These are phyloP conservation scores for Hyparrhenia diplandra DNA, from an alignment of 176 grass and related monocot genomes.

Conservation along the genomic window DNA sequence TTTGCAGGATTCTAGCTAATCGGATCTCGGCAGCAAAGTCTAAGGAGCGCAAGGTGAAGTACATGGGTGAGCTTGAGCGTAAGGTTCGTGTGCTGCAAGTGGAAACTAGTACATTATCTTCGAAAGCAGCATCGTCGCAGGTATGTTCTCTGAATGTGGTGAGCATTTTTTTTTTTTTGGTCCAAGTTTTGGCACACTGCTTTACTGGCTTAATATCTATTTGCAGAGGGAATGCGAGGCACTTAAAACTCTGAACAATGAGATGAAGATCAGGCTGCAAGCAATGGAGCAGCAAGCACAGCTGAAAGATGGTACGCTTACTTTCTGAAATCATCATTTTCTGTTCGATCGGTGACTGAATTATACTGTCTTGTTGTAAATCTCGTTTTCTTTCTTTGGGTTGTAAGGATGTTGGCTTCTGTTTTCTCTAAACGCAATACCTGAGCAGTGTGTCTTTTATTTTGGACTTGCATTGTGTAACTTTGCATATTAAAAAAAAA, in stretches of 20 bases:
- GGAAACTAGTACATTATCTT: slow-evolving; percentile 54
- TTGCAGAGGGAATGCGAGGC: slow-evolving; percentile 45
- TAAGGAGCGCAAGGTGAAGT: slow-evolving; percentile 81
- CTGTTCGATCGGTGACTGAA: not conserved
- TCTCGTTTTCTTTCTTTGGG: not conserved
- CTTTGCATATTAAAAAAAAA: not conserved
- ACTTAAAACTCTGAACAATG: slow-evolving; percentile 62
- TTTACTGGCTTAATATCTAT: not conserved
- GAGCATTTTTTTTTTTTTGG: not conserved
- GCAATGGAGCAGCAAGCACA: slow-evolving; percentile 54
- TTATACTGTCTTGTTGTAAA: not conserved
- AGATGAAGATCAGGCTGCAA: slow-evolving; percentile 70
- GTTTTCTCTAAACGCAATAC: not conserved
- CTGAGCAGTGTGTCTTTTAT: not conserved
- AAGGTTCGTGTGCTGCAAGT: slow-evolving; percentile 73
- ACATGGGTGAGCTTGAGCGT: slow-evolving; percentile 69
- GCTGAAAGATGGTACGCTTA: slow-evolving; percentile 58
- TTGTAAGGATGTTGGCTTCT: not conserved
- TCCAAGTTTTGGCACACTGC: not conserved
- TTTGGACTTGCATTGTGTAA: not conserved
- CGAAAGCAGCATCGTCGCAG: slow-evolving; percentile 43
- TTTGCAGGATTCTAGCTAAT: slow-evolving; percentile 75
- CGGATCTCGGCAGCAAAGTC: slow-evolving; percentile 68
- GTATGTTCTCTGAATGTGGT: slow-evolving; percentile 38
- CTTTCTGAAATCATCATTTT: not conserved